These are phyloP conservation scores for Globisporangium iwayamae DNA, from an alignment of 352 stramenopile species.

Conservation along the genomic window DNA sequence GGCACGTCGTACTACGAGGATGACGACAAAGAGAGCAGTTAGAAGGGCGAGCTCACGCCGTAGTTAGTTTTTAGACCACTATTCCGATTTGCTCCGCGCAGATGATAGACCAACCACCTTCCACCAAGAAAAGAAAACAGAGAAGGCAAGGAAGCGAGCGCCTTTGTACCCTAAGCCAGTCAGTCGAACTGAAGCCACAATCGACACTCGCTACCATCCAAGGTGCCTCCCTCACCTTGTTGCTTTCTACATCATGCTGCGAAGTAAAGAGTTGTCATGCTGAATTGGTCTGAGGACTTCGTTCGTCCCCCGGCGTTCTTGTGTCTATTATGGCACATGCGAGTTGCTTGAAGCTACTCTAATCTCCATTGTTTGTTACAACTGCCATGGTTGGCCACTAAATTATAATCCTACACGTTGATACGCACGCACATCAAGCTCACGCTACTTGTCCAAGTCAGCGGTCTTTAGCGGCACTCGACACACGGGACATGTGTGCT, in stretches of 20 bases:
- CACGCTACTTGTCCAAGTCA: neutral
- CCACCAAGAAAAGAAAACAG: neutral
- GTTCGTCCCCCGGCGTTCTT: neutral
- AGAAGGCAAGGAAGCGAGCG: neutral
- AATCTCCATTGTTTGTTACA: neutral
- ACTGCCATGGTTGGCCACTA: neutral
- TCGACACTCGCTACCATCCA: neutral
- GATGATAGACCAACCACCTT: slow-evolving; percentile 9
- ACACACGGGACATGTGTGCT: slow-evolving; percentile 73
- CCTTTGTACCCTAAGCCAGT: slow-evolving; percentile 8
- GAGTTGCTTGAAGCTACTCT: neutral
- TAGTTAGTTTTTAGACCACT: slow-evolving; percentile 5
- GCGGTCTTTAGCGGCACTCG: slow-evolving; percentile 22
- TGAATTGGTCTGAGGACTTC: neutral
- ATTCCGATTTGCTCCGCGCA: neutral
- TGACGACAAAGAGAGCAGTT: slow-evolving; percentile 57
- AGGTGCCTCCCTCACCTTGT: no score
- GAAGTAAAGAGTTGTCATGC: neutral
- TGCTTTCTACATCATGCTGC: neutral
- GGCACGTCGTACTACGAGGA: slow-evolving; percentile 89
- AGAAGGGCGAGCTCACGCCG: slow-evolving; percentile 17
- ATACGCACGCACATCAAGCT: neutral
- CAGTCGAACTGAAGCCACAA: slow-evolving; percentile 4
- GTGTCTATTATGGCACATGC: neutral
- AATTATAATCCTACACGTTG: neutral